Evolutionary conservation across 2,329 filamentous ascomycete genomes (phyloP).

Genomic region (Aspergillus pseudonomiae): DNA sequence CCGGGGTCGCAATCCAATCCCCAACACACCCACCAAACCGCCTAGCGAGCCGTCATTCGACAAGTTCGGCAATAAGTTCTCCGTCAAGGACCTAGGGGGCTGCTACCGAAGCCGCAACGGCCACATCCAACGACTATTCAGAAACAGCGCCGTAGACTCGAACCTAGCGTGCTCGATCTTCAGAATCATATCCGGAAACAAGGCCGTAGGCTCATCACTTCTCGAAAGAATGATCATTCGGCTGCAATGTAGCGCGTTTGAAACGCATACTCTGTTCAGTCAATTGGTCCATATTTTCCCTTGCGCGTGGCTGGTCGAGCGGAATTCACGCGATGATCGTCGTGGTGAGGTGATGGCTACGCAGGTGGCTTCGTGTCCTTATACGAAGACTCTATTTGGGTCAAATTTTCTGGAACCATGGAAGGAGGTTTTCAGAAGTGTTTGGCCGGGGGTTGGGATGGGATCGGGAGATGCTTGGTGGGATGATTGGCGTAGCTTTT

Average conservation of each 20-base stretch:
- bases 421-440: not conserved
- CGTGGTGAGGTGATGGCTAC: not conserved
- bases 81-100: not conserved
- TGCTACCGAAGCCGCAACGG: not conserved
- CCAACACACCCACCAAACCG: not conserved
- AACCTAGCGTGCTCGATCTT: not conserved
- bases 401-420: not conserved
- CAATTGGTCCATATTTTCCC: not conserved
- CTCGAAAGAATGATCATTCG: not conserved
- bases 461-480: not conserved
- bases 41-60: not conserved
- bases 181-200: not conserved
- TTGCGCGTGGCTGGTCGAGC: not conserved
- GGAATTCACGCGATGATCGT: not conserved
- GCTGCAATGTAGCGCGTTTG: not conserved
- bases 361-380: not conserved
- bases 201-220: not conserved
- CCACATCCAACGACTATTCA: not conserved
- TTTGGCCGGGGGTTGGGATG: not conserved
- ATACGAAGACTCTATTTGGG: not conserved
- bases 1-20: not conserved
- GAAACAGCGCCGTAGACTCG: not conserved
- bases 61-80: not conserved
- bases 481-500: not conserved
- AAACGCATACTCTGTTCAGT: not conserved